These are phyloP conservation scores for Fusarium oxysporum DNA, from an alignment of 2,329 filamentous ascomycete genomes.

Conservation along the genomic window DNA sequence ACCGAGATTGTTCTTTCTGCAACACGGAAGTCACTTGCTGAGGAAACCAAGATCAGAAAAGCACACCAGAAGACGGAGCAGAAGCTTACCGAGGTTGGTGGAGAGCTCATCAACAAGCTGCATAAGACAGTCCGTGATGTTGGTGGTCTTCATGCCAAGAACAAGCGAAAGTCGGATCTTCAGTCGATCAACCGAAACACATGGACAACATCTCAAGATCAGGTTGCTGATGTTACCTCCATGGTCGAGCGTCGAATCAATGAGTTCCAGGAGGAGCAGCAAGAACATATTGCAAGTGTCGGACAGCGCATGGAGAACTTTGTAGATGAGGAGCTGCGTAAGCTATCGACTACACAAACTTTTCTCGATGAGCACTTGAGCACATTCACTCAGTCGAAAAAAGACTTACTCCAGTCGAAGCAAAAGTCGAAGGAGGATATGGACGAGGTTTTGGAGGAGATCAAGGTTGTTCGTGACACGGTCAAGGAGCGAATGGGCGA, in stretches of 20 bases:
- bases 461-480: slow-evolving; percentile 87
- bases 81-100: slow-evolving; percentile 78
- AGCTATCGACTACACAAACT: slow-evolving; percentile 75
- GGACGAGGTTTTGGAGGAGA: slow-evolving; percentile 92
- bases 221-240: slow-evolving; percentile 80
- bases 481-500: slow-evolving; percentile 89
- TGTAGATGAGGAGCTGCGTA: slow-evolving; percentile 78
- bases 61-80: slow-evolving; percentile 89
- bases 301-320: slow-evolving; percentile 81
- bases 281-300: slow-evolving; percentile 74
- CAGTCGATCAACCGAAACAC: slow-evolving; percentile 81
- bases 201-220: slow-evolving; percentile 81
- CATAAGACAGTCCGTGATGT: slow-evolving; percentile 84
- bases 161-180: slow-evolving; percentile 85
- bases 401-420: slow-evolving; percentile 75
- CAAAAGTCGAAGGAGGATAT: slow-evolving; percentile 81
- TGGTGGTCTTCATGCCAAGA: slow-evolving; percentile 84
- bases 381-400: slow-evolving; percentile 75
- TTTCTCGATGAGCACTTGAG: slow-evolving; percentile 77
- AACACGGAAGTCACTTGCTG: slow-evolving; percentile 79
- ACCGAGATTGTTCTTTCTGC: slow-evolving; percentile 86
- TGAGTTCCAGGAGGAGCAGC: slow-evolving; percentile 78
- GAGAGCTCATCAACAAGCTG: slow-evolving; percentile 81
- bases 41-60: slow-evolving; percentile 82
- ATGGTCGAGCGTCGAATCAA: slow-evolving; percentile 81